Base-by-base conservation (phyloP, 345 rosid species). In the Aegle marmelos region DNA sequence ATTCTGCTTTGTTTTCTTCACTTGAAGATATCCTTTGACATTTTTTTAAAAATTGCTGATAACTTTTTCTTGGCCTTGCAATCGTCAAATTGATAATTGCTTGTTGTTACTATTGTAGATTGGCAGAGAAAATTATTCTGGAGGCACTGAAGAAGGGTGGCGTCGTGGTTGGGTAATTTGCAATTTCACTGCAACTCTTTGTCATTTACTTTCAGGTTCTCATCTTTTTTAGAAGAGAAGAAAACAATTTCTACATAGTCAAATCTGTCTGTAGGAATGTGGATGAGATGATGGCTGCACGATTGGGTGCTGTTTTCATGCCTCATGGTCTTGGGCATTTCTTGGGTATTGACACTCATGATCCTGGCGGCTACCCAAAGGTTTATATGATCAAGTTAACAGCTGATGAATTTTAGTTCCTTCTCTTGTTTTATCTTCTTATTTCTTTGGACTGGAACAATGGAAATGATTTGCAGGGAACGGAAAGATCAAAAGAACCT, bases 251-350 rank as follows among this genome's bases (percentile, higher is more conserved):
- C 31, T 39, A 36, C 19, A 68, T 58, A 16, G 34, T 73, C 74
- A 9, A 21, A 37, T 79, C 74, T 78, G 57, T 54, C 74, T 79
- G 76, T 77, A 95, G 98, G 66, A 82, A 91, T 82, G 87, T 92
- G 28, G 90, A 86, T 17, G 92, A 92, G 75, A 95, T 95, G 99
- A 89, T 95, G 97, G 70, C 76, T 75, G 93, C 87, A 72, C 88
- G 90, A 39, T 60, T 93, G 63, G 99, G 97, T 58, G 97, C 99
- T 78, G 89, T 87, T 31, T 95, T 93, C 89, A 93, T 95, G 98
- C 95, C 98, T 78, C 98, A 93, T 86, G 98, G 98, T 76, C 86
- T 93, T 78, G 98, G 98, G 75, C 98, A 95, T 85, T 83, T 95
- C 70, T 77, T 95, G 86, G 98, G 98, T 67, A 88, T 95, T 37